Evolutionary conservation across 1,139 yeast genomes (phyloP).

Genomic region (Meyerozyma guilliermondii): DNA sequence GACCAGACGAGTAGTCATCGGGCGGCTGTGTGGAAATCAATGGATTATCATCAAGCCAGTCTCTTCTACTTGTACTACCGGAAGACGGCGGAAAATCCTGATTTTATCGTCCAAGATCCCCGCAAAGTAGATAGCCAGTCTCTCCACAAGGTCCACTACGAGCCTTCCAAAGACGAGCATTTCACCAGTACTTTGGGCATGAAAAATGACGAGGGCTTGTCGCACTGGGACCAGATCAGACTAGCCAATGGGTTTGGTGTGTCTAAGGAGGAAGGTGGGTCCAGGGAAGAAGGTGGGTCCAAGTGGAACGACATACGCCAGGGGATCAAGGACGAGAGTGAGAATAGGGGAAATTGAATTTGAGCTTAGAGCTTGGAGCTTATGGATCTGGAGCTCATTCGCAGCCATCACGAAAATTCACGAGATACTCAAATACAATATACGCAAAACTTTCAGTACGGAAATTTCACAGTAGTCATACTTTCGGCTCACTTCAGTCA

Average conservation of each 20-base stretch:
- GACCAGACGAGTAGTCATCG: constrained; percentile 12
- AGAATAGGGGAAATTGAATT: not conserved
- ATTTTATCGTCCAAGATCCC: constrained; percentile 34
- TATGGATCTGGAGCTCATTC: too few species aligned
- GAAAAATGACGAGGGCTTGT: constrained; percentile 5
- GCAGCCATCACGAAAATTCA: too few species aligned
- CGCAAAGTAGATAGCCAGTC: constrained; percentile 21
- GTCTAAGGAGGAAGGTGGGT: not conserved
- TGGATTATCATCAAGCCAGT: constrained; percentile 34
- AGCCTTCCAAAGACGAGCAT: constrained; percentile 14
- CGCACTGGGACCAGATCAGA: constrained; percentile 31
- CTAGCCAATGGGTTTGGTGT: constrained; percentile 23
- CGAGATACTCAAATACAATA: too few species aligned
- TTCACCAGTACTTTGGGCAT: constrained; percentile 7
- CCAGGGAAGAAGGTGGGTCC: not conserved
- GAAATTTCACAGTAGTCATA: too few species aligned
- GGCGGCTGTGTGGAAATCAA: constrained; percentile 30
- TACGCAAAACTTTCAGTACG: too few species aligned
- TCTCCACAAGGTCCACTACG: constrained; percentile 24
- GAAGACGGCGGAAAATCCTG: constrained; percentile 30
- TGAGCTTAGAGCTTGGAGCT: too few species aligned
- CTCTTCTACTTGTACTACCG: constrained; percentile 33
- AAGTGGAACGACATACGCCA: not conserved
- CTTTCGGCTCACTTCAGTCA: too few species aligned
- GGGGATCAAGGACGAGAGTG: constrained; percentile 2